Conservation (phyloP, 176 grass and related monocot species). For the Alloteropsis semialata region DNA sequence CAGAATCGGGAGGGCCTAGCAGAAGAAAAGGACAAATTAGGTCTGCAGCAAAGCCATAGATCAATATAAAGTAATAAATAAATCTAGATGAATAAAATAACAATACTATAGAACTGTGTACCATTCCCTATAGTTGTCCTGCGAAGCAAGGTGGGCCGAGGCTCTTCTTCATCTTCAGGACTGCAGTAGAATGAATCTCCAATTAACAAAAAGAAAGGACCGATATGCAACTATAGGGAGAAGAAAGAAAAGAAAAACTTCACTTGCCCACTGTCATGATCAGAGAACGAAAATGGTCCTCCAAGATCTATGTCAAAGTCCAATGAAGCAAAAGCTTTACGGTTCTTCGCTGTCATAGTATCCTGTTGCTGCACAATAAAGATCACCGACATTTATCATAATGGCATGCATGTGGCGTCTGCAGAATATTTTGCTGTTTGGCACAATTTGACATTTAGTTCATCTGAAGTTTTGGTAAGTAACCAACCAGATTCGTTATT, state of each 20-base stretch:
- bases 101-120: constrained; percentile 25
- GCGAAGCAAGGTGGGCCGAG: constrained; percentile 41
- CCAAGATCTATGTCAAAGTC: constrained; percentile 69
- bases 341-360: constrained; percentile 49
- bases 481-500: background rate
- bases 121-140: constrained; percentile 84
- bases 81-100: constrained; percentile 5
- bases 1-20: constrained; percentile 82
- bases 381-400: constrained; percentile 22
- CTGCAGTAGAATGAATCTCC: constrained; percentile 46
- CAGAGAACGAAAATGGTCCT: constrained; percentile 53
- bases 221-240: background rate
- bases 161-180: constrained; percentile 85
- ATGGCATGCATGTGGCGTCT: background rate
- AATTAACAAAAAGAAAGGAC: constrained; percentile 33
- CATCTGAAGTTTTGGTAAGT: background rate
- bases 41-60: background rate
- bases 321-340: constrained; percentile 66
- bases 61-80: constrained; percentile 14
- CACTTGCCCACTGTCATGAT: constrained; percentile 71
- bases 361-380: constrained; percentile 77
- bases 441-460: background rate
- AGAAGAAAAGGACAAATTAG: constrained; percentile 29
- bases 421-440: constrained; percentile 2
- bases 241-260: background rate